Evolutionary conservation across 2,329 filamentous ascomycete species (phyloP).

Genomic region (Microdochium nivale): DNA sequence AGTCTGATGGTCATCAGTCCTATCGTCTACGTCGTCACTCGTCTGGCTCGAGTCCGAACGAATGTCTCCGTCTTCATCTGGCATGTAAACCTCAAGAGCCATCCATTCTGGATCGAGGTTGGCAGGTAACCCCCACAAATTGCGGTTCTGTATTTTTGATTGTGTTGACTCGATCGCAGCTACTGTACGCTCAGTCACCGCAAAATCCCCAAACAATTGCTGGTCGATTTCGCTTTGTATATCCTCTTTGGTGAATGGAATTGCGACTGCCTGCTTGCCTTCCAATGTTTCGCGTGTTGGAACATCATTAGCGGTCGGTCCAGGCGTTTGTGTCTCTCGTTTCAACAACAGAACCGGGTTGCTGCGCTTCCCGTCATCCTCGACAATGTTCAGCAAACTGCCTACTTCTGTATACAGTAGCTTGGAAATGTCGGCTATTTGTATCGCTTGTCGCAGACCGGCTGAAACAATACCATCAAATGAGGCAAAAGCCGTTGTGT

Average conservation of each 20-base stretch:
- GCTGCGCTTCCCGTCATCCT: constrained; percentile 51
- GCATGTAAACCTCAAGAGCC: constrained; percentile 75
- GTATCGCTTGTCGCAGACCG: constrained; percentile 45
- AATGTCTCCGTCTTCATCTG: constrained; percentile 37
- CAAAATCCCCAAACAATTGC: constrained; percentile 32
- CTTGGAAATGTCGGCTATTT: constrained; percentile 61
- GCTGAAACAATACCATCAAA: constrained; percentile 32
- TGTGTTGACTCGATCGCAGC: constrained; percentile 1
- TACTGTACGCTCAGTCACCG: constrained; percentile 5
- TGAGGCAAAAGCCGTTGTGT: constrained; percentile 12
- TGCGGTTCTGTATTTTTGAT: not conserved
- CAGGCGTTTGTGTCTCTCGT: constrained; percentile 41
- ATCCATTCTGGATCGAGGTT: constrained; percentile 87
- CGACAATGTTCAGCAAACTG: constrained; percentile 72
- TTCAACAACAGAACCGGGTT: constrained; percentile 70
- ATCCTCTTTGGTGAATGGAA: constrained; percentile 11
- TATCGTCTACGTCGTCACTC: constrained; percentile 22
- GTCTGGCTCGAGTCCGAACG: constrained; percentile 27
- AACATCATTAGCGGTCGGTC: constrained; percentile 4
- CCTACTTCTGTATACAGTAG: constrained; percentile 92
- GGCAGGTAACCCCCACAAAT: constrained; percentile 53
- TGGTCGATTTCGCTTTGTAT: constrained; percentile 36
- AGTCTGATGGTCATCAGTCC: constrained; percentile 18
- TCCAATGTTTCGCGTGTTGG: constrained; percentile 5
- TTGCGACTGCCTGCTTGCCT: constrained; percentile 2